These are phyloP conservation scores for Schizochytrium sp. DNA, from an alignment of 108 stramenopile species.

Conservation along the genomic window DNA sequence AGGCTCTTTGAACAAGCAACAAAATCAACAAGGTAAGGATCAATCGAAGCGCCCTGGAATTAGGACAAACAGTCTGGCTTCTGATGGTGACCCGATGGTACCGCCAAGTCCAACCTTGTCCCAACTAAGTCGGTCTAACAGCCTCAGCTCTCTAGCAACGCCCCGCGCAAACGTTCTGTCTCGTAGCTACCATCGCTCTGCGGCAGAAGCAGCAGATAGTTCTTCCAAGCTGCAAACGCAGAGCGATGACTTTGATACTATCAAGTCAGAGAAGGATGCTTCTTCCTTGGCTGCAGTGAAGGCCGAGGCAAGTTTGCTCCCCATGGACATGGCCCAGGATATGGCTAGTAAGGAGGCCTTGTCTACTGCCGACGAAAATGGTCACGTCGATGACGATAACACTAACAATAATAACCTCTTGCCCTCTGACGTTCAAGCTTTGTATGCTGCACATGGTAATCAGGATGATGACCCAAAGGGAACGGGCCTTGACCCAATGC, in stretches of 20 bases:
- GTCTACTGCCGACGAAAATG: not conserved
- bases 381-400: not conserved
- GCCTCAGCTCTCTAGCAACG: constrained; percentile 27
- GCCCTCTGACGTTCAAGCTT: constrained; percentile 4
- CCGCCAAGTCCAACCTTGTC: constrained; percentile 4
- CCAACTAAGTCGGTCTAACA: constrained; percentile 19
- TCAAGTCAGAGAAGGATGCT: too few species aligned
- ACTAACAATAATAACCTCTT: not conserved
- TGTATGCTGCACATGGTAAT: not conserved
- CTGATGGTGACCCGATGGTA: constrained; percentile 12
- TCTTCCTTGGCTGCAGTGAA: too few species aligned
- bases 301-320: too few species aligned
- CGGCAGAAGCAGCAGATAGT: too few species aligned
- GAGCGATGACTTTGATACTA: too few species aligned
- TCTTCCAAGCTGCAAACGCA: too few species aligned
- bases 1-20: not conserved
- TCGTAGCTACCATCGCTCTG: too few species aligned
- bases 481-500: constrained; percentile 28
- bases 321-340: too few species aligned
- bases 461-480: constrained; percentile 37
- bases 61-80: not conserved
- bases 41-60: not conserved
- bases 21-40: not conserved
- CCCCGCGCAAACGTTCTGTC: not conserved
- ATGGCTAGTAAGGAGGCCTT: not conserved